A percentile compares a stretch with the other conserved stretches of the same genome.
These are phyloP conservation scores for Neurospora sp. DNA, from an alignment of 495 filamentous ascomycete genomes.

Conservation along the genomic window DNA sequence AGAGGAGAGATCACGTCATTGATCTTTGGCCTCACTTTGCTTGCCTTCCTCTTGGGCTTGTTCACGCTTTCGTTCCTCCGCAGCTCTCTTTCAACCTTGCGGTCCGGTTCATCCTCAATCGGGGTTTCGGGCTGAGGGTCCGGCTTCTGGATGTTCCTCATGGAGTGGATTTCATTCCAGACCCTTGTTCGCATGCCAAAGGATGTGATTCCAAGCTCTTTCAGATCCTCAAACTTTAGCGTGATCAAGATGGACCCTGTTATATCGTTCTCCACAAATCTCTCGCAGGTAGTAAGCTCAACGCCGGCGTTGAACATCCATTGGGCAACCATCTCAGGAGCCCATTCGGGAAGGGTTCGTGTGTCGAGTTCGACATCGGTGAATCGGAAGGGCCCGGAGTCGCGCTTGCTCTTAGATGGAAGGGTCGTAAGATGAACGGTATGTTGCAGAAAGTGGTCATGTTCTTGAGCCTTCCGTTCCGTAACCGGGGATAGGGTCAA, in stretches of 20 bases:
- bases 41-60: conserved; percentile 28
- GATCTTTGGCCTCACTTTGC: conserved; percentile 32
- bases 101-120: conserved; percentile 43
- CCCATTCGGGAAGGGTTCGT: conserved; percentile 51
- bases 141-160: conserved; percentile 51
- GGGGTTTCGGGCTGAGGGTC: conserved; percentile 46
- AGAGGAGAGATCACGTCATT: conserved; percentile 60
- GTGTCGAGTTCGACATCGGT: conserved; percentile 48
- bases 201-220: conserved; percentile 84
- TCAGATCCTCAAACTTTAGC: conserved; percentile 85
- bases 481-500: conserved; percentile 57
- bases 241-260: conserved; percentile 72
- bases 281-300: conserved; percentile 63
- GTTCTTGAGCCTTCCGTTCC: conserved; percentile 28
- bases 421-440: conserved; percentile 22
- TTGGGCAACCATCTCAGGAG: conserved; percentile 60
- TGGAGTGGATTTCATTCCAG: conserved; percentile 71
- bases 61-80: conserved; percentile 26
- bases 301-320: conserved; percentile 71
- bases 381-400: conserved; percentile 34
- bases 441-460: conserved; percentile 24
- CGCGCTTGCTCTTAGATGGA: conserved; percentile 20
- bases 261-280: conserved; percentile 85
- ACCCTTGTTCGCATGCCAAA: conserved; percentile 82
- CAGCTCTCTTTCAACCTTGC: conserved; percentile 28